Base-by-base conservation (phyloP, 1,139 yeast species). In the Nakaseomyces uthaithaninus region DNA sequence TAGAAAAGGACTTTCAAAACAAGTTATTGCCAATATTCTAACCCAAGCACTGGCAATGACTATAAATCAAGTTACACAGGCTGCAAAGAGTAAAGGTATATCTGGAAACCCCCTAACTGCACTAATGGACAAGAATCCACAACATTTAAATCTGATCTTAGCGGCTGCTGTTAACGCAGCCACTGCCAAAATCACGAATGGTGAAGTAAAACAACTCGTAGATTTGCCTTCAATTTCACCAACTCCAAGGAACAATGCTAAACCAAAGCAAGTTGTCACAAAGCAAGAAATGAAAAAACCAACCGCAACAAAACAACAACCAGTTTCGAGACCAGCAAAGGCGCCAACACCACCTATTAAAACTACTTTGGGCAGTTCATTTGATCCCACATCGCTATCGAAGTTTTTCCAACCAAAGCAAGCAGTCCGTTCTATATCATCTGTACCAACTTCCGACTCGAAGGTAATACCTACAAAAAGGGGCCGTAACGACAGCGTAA, bases 21-120 rank as follows among this genome's bases (percentile, higher is more conserved):
- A 77, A 24, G 77, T 83, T 1, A 81, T 86, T 30, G 81, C 91
- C 0, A 84, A 78, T 45, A 76, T 86, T 42, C 70, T 87, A 51
- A 86, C 95, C n/a, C 87, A 83, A 53, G 95, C 95, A 0, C 69
- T 87, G 51, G 95, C 95, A 3, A 83, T 89, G 64, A 89, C 95
- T 0, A 86, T 87, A 47, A 89, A 94, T 2, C 95, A 82, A 59
- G 89, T 82, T 4, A 80, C 83, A 45, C 84, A 82, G 48, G 89
- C 89, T 16, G 95, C 95, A 0, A 81, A 84, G 49, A 80, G 78
- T 52, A 85, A 85, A 25, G 93, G 94, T 14, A 80, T 83, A 45
- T 79, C 80, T 2, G 85, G 86, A 20, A 84, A 84, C 51, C 94
- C 89, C 9, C 69, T 82, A 49, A 77, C 83, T 22, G 80, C 84